These are phyloP conservation scores for Gossypium armourianum DNA, from an alignment of 441 rosid genomes.

Conservation along the genomic window DNA sequence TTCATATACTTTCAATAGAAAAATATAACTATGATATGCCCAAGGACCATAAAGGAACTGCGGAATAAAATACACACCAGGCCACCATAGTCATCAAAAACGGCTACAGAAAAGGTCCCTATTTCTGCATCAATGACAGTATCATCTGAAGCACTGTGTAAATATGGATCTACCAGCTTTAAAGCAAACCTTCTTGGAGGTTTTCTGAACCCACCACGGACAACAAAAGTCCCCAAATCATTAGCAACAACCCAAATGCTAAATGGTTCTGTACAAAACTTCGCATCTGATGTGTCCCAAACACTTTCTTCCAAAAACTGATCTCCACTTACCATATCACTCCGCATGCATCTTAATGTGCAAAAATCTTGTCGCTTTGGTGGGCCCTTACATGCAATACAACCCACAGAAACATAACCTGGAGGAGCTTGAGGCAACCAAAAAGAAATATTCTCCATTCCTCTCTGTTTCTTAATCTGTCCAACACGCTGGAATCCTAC, in stretches of 20 bases:
- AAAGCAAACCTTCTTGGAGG: constrained; percentile 91
- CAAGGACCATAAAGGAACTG: constrained; percentile 2
- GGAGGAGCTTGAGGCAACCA: constrained; percentile 96
- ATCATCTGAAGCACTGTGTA: constrained; percentile 56
- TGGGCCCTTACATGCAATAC: constrained; percentile 65
- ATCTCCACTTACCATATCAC: constrained; percentile 75
- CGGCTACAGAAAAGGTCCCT: constrained; percentile 69
- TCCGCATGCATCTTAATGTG: constrained; percentile 66
- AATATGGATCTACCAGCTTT: constrained; percentile 55
- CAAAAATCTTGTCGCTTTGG: constrained; percentile 55
- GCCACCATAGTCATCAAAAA: constrained; percentile 94
- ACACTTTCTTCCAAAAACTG: constrained; percentile 77
- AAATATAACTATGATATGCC: background rate
- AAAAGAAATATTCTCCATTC: constrained; percentile 68
- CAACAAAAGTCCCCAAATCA: constrained; percentile 69
- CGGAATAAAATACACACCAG: constrained; percentile 45
- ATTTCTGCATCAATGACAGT: constrained; percentile 65
- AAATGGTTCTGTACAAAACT: constrained; percentile 50
- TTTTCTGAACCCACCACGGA: constrained; percentile 66
- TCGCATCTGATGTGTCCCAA: constrained; percentile 75
- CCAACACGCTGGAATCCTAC: constrained; percentile 67
- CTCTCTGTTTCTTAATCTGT: constrained; percentile 71
- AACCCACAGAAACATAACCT: constrained; percentile 82
- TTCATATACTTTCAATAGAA: background rate
- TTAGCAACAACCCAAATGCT: constrained; percentile 77